Evolutionary conservation across 768 basidiomycete genomes (phyloP).

Genomic region (Pluteus cervinus): DNA sequence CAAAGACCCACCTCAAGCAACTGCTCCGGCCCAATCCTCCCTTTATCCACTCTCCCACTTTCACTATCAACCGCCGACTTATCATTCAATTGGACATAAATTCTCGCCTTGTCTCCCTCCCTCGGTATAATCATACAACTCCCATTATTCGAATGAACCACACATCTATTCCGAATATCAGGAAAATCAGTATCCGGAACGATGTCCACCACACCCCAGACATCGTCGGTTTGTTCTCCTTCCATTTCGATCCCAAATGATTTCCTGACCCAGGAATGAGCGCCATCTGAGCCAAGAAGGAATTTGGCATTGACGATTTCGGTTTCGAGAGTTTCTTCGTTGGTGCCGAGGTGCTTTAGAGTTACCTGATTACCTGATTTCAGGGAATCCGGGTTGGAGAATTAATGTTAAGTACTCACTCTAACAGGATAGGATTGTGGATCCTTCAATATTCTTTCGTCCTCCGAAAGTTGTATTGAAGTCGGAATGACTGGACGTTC

Average conservation of each 20-base stretch:
- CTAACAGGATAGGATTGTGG: conserved; percentile 30
- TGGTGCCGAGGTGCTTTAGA: conserved; percentile 33
- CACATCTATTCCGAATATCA: conserved; percentile 60
- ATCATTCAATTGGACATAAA: conserved; percentile 66
- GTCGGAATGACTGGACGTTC: conserved; percentile 44
- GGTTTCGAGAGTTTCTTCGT: conserved; percentile 26
- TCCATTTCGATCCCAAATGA: conserved; percentile 61
- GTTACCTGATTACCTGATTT: conserved; percentile 37
- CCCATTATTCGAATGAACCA: conserved; percentile 64
- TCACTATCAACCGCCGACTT: conserved; percentile 35
- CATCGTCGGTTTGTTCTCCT: conserved; percentile 69
- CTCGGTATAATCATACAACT: conserved; percentile 74
- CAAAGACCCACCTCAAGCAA: conserved; percentile 41
- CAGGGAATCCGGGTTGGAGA: too few species aligned
- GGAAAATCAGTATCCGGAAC: conserved; percentile 72
- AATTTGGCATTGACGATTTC: conserved; percentile 69
- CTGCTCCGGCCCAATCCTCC: conserved; percentile 39
- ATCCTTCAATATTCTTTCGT: conserved; percentile 35
- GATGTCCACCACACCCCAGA: conserved; percentile 82
- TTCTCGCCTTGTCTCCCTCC: conserved; percentile 58
- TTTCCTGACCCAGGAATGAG: conserved; percentile 82
- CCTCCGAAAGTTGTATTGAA: conserved; percentile 39
- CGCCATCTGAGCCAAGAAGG: conserved; percentile 74
- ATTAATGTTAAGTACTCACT: conserved; percentile 19
- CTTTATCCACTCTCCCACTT: conserved; percentile 50